These are phyloP conservation scores for Rosa lucieae DNA, from an alignment of 306 rosid species.

Conservation along the genomic window DNA sequence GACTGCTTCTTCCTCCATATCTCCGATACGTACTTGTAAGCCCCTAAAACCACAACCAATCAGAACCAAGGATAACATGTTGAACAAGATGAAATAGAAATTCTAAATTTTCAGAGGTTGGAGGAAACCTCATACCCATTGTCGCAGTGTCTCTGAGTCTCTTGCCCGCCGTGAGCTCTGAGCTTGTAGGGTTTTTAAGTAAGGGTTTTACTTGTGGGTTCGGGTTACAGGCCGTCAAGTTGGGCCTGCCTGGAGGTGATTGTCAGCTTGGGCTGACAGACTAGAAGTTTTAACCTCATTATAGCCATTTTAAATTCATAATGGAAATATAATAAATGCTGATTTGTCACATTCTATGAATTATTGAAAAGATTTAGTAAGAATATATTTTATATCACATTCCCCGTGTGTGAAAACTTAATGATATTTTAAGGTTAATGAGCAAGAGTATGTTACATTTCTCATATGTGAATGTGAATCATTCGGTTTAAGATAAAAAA, in stretches of 20 bases:
- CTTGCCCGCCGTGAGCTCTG: neutral
- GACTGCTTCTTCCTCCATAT: conserved; percentile 39
- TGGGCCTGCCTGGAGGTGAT: neutral
- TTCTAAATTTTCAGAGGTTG: neutral
- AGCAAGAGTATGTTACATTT: neutral
- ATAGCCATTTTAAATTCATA: neutral
- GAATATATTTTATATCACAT: neutral
- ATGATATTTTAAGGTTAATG: neutral
- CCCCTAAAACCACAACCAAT: conserved; percentile 9
- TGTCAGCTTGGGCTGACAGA: neutral
- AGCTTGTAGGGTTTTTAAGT: neutral
- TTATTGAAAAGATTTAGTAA: neutral
- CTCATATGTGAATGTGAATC: neutral
- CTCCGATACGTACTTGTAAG: conserved; percentile 35
- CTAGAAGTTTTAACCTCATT: neutral
- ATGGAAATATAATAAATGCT: too few species aligned
- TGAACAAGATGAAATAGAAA: neutral
- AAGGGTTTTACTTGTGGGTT: neutral
- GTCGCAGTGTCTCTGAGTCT: neutral
- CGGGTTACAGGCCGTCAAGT: neutral
- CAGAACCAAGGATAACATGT: neutral
- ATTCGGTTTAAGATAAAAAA: neutral
- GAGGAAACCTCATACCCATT: neutral
- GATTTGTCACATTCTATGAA: too few species aligned
- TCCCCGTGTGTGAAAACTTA: neutral